Evolutionary conservation across 139 green algal genomes (phyloP).

Genomic region (Coccomyxa sp.): DNA sequence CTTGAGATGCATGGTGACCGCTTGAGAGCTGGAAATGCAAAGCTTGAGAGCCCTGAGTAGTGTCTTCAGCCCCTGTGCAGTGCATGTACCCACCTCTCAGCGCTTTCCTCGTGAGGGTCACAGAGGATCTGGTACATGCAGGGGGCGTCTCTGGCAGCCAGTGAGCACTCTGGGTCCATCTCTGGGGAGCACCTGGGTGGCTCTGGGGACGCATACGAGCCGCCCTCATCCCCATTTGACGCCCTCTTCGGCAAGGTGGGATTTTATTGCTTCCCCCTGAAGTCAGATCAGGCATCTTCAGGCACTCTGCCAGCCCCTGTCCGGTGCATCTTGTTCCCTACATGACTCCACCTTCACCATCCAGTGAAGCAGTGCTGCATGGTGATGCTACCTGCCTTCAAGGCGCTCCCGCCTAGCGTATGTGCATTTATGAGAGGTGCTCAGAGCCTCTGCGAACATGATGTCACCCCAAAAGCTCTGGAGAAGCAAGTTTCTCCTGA

Average conservation of each 20-base stretch:
- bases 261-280: neutral
- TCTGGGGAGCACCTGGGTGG: neutral
- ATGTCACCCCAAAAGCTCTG: neutral
- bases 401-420: neutral
- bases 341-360: too few species aligned
- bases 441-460: neutral
- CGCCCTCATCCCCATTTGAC: constrained; percentile 39
- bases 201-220: neutral
- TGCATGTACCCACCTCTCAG: too few species aligned
- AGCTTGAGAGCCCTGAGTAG: too few species aligned
- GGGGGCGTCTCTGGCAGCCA: neutral
- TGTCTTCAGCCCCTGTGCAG: too few species aligned
- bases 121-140: too few species aligned
- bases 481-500: neutral
- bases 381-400: neutral
- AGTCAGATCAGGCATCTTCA: neutral
- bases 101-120: too few species aligned
- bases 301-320: neutral
- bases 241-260: constrained; percentile 81
- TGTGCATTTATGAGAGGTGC: neutral
- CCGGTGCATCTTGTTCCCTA: too few species aligned
- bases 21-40: neutral
- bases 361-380: too few species aligned
- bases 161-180: too few species aligned
- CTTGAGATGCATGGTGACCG: too few species aligned